Evolutionary conservation across 768 basidiomycete species (phyloP).

Genomic region (Trichaptum fuscoviolaceum): DNA sequence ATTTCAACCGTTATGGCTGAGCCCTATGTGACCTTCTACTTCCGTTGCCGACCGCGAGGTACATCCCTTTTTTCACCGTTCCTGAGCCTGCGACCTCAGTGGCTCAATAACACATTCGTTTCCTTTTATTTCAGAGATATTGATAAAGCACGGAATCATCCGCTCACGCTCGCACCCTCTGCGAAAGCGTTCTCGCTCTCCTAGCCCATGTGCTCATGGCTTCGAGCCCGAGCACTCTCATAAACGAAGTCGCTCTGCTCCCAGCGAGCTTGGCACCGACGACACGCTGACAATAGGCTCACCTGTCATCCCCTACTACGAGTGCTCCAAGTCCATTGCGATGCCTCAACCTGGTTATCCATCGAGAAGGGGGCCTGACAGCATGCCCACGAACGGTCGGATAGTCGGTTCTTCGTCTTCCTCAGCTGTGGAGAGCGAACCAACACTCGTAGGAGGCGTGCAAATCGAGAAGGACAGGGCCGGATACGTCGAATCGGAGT

Average conservation of each 20-base stretch:
- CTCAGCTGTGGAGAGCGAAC: not conserved
- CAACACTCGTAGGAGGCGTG: not conserved
- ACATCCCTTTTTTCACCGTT: not conserved
- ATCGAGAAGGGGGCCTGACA: not conserved
- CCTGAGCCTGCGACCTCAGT: not conserved
- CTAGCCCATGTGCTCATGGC: not conserved
- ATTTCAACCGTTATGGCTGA: not conserved
- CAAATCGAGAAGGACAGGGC: not conserved
- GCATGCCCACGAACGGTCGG: not conserved
- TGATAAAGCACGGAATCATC: not conserved
- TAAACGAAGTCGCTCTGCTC: not conserved
- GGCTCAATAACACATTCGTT: not conserved
- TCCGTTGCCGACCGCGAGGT: not conserved
- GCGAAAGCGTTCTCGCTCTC: not conserved
- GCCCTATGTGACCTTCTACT: not conserved
- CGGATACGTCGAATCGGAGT: not conserved
- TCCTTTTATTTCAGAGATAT: not conserved
- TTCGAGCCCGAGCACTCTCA: not conserved
- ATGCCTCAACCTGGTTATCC: not conserved
- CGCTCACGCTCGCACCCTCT: not conserved
- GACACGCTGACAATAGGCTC: not conserved
- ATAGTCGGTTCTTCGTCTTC: not conserved
- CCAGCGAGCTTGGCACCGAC: not conserved
- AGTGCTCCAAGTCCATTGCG: not conserved
- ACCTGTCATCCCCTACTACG: not conserved